Conservation (phyloP, 1,284 basidiomycete species). For the Ustilago sp. region DNA sequence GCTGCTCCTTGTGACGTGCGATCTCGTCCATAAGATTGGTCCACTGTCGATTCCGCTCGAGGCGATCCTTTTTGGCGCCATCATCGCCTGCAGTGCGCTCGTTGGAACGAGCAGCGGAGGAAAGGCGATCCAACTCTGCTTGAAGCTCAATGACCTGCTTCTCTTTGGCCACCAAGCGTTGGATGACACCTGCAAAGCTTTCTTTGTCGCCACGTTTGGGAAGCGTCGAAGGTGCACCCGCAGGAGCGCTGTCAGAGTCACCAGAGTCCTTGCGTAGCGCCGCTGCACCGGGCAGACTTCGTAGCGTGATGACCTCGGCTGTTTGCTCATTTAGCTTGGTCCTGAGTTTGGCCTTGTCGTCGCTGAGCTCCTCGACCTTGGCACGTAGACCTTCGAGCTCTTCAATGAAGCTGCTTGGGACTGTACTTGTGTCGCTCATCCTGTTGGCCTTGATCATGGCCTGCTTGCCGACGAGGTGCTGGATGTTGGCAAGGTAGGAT, state of each 20-base stretch:
- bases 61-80: slow-evolving; percentile 78
- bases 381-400: slow-evolving; percentile 76
- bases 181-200: slow-evolving; percentile 81
- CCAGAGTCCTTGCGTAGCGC: slow-evolving; percentile 25
- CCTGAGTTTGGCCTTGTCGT: slow-evolving; percentile 76
- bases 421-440: slow-evolving; percentile 71
- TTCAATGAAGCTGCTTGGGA: slow-evolving; percentile 73
- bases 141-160: slow-evolving; percentile 82
- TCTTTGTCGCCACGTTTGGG: slow-evolving; percentile 53
- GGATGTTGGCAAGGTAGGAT: slow-evolving; percentile 76
- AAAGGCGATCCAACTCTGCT: slow-evolving; percentile 76
- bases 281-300: slow-evolving; percentile 71
- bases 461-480: slow-evolving; percentile 78
- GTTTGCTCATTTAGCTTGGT: slow-evolving; percentile 75
- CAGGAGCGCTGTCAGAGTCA: slow-evolving; percentile 15
- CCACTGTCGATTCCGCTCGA: slow-evolving; percentile 82
- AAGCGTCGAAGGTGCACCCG: slow-evolving; percentile 27
- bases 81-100: slow-evolving; percentile 53
- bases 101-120: slow-evolving; percentile 35
- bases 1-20: slow-evolving; percentile 77
- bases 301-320: slow-evolving; percentile 78
- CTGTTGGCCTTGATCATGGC: slow-evolving; percentile 73
- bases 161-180: slow-evolving; percentile 84
- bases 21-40: slow-evolving; percentile 82
- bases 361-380: slow-evolving; percentile 76